Conservation (phyloP, 2,329 filamentous ascomycete species). For the Colletotrichum orchidophilum region DNA sequence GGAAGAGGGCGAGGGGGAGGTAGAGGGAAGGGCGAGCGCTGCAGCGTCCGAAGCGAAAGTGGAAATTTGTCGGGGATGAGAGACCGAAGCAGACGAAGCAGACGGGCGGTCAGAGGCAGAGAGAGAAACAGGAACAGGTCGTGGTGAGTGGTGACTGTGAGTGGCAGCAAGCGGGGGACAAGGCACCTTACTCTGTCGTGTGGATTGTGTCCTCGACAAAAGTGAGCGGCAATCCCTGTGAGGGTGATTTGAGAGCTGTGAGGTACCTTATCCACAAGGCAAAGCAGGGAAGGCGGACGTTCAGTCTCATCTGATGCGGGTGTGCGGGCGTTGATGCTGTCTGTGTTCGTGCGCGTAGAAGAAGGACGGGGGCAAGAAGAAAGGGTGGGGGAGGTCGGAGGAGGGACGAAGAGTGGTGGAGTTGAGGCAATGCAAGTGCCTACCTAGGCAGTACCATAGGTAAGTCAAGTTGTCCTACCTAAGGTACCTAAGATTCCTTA, state of each 20-base stretch:
- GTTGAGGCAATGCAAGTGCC: too few relatives aligned
- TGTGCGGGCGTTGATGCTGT: not conserved
- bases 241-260: not conserved
- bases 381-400: not conserved
- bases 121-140: not conserved
- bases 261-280: not conserved
- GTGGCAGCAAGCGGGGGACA: not conserved
- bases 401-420: not conserved
- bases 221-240: not conserved
- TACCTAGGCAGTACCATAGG: too few relatives aligned
- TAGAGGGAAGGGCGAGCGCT: not conserved
- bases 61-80: constrained; percentile 16
- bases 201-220: not conserved
- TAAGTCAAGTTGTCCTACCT: too few relatives aligned
- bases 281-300: not conserved
- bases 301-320: not conserved
- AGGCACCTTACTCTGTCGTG: too few relatives aligned
- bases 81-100: constrained; percentile 6
- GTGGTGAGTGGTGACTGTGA: not conserved
- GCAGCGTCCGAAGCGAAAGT: not conserved
- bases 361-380: not conserved
- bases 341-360: not conserved
- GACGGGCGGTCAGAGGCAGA: not conserved
- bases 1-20: not conserved
- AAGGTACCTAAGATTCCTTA: too few relatives aligned